These are phyloP conservation scores for Daedaleopsis nitida DNA, from an alignment of 768 basidiomycete species.

Conservation along the genomic window DNA sequence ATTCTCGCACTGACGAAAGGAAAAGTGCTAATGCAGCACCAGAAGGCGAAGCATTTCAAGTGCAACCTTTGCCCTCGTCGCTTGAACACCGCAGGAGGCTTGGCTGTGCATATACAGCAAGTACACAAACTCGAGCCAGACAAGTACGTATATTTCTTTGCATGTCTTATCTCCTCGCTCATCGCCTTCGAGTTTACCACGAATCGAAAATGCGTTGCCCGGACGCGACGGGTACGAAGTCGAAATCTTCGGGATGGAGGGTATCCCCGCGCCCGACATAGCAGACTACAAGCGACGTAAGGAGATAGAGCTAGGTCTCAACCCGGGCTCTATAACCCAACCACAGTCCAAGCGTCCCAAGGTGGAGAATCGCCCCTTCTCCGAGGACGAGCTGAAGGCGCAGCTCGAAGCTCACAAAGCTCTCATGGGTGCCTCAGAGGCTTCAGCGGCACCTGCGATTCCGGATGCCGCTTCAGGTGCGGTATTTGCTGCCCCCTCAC, in stretches of 20 bases:
- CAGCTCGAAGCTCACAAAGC: conserved; percentile 90
- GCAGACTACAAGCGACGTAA: conserved; percentile 96
- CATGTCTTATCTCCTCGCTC: conserved; percentile 1
- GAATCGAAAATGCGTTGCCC: conserved; percentile 95
- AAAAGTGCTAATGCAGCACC: conserved; percentile 95
- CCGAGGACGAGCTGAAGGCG: conserved; percentile 81
- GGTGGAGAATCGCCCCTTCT: conserved; percentile 72
- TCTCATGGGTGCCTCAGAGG: conserved; percentile 73
- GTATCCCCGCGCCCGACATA: conserved; percentile 90
- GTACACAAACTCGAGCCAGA: conserved; percentile 99
- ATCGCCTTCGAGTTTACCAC: conserved; percentile 55
- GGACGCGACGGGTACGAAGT: conserved; percentile 98
- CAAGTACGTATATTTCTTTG: conserved; percentile 35
- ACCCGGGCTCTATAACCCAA: conserved; percentile 79
- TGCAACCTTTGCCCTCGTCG: conserved; percentile 94
- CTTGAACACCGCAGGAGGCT: conserved; percentile 95
- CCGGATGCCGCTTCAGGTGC: conserved; percentile 49
- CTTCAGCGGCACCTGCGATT: conserved; percentile 35
- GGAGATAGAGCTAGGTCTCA: conserved; percentile 89
- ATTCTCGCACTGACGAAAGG: not conserved
- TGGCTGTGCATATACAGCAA: conserved; percentile 97
- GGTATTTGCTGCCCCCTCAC: conserved; percentile 76
- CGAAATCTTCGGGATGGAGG: conserved; percentile 99
- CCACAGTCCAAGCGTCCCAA: conserved; percentile 82
- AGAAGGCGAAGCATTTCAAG: conserved; percentile 99